phyloP scores from a whole-genome alignment of 768 basidiomycete genomes.

The Podaxis rugospora region DNA sequence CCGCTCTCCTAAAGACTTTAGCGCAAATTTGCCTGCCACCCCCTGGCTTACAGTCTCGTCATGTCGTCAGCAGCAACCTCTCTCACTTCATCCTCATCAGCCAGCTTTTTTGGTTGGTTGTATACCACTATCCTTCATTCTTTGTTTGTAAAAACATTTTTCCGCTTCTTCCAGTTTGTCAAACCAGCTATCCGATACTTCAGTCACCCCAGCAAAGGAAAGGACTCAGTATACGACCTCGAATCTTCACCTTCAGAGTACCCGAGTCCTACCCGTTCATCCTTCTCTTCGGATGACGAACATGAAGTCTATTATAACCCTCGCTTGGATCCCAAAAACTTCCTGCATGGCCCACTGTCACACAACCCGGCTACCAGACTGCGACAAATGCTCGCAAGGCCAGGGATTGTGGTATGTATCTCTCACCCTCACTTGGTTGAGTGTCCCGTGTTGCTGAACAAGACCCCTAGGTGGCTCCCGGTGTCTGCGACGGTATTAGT shows the following conservation, averaged over 20 bases:
- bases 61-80: conserved; percentile 4
- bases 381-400: conserved; percentile 63
- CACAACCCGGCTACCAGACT: conserved; percentile 66
- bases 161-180: conserved; percentile 2
- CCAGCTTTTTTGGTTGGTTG: neutral
- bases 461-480: conserved; percentile 57
- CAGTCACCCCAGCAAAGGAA: neutral
- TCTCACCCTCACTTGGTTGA: neutral
- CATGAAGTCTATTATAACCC: conserved; percentile 51
- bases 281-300: conserved; percentile 5
- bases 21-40: neutral
- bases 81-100: neutral
- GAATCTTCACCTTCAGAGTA: neutral
- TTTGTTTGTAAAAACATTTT: neutral
- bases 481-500: conserved; percentile 77
- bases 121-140: neutral
- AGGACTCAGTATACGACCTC: neutral
- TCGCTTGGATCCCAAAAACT: conserved; percentile 66
- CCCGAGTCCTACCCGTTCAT: neutral
- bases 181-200: conserved; percentile 1
- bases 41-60: neutral
- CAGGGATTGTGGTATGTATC: conserved; percentile 66
- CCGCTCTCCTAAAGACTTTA: neutral
- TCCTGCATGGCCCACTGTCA: conserved; percentile 64
- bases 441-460: neutral